Base-by-base conservation (phyloP, 2,329 filamentous ascomycete species). In the Aspergillus viridinutans region DNA sequence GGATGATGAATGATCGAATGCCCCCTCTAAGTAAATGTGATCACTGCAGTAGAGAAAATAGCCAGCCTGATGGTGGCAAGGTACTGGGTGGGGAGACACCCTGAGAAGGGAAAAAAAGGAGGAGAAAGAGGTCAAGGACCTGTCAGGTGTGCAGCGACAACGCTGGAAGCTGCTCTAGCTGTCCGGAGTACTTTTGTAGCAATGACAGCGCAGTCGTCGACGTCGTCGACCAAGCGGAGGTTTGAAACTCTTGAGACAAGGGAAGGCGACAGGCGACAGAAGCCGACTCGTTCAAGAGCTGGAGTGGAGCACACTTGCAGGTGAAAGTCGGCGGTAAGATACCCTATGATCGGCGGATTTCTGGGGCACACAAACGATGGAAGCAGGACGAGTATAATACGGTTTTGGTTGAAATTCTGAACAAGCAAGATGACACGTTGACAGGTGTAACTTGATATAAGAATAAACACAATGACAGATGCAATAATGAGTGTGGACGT, bases 181-280 rank as follows among this genome's bases (percentile, higher is more conserved):
- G 23, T 29, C 10, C 9, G 28, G 10, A 12, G 28, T 35, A 50
- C 49, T 59, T 53, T 58, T 58, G 63, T 53, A 59, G 59, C 54
- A 62, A 56, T 57, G 55, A 55, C 49, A 35, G 53, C 49, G 29
- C 28, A 52, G 49, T 35, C 42, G 45, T 35, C 54, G 45, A 38
- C 49, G 49, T 35, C 42, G 45, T 35, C 54, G 45, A 38, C 49
- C 20, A 14, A 53, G 42, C 42, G 42, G 17, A 45, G n/a, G 20
- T 21, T 45, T 21, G 20, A 45, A 35, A 23, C 20, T 23, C 20
- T 23, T 29, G 28, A 23, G 38, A 40, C 12, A 8, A 42, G 17
- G n/a, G n/a, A 23, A 21, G n/a, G 3, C n/a, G 8, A 45, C 42
- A 21, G n/a, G 3, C n/a, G 8, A 45, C 42, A 14, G 8, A 45